Base-by-base conservation (phyloP, 495 filamentous ascomycete genomes). In the Echria macrotheca region DNA sequence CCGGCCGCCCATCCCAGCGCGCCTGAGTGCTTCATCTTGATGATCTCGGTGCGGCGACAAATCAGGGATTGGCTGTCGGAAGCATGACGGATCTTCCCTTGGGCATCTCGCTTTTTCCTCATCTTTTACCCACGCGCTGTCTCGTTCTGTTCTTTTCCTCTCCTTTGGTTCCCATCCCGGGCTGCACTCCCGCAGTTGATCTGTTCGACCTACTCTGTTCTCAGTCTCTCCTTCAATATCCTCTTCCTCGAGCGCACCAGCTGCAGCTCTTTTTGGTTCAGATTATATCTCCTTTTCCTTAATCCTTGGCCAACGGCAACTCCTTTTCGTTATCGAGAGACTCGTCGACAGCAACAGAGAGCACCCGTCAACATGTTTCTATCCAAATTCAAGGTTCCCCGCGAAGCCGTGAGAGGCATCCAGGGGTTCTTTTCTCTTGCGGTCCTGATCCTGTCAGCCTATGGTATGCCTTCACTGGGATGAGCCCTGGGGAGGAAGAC, bases 351-450 rank as follows among this genome's bases (percentile, higher is more conserved):
- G 41, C 23, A 26, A 18, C 7, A 18, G n/a, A 37, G 4, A 32
- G 50, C 29, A 2, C 21, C 14, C 40, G 36, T 61, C 42, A 44
- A 28, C 31, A 41, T 68, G 25, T 29, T 39, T 17, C 29, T 46
- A 9, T 22, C 18, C 17, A 46, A 35, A 17, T 5, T 46, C 44
- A 46, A 11, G 12, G 19, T 46, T 22, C 46, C 46, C 15, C 35
- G 8, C 22, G 47, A 67, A 12, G 45, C 51, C n/a, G 26, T 75
- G 37, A 61, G 72, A 49, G 47, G 50, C 19, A 45, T 73, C 38
- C 88, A 94, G 63, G 63, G 66, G 17, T 44, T 86, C 40, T 80
- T 88, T 44, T 80, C 83, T 9, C 57, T 89, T 55, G 73, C 85
- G 37, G 72, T 86, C 26, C 63, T 94, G 41, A 81, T 72, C 17